These are phyloP conservation scores for Macrophomina phaseolina DNA, from an alignment of 2,329 filamentous ascomycete species.

Conservation along the genomic window DNA sequence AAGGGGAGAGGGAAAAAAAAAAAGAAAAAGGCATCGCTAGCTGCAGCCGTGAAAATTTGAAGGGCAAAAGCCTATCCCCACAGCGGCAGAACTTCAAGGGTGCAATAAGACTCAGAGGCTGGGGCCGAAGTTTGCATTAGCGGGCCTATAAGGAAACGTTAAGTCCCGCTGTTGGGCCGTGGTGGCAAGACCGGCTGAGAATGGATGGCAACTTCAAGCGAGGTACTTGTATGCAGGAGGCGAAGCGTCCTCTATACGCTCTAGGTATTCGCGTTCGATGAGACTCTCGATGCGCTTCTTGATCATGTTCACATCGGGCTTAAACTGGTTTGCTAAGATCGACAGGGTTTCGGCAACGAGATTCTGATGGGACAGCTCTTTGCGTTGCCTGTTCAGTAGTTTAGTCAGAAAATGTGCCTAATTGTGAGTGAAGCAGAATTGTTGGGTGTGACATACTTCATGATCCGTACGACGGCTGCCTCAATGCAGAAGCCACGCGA, in stretches of 20 bases:
- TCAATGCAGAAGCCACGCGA: constrained; percentile 74
- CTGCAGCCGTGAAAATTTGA: constrained; percentile 4
- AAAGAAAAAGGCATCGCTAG: not conserved
- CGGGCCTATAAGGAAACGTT: not conserved
- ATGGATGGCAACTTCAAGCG: constrained; percentile 55
- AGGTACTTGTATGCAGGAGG: constrained; percentile 73
- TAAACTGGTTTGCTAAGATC: constrained; percentile 73
- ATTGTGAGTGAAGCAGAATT: too few relatives aligned
- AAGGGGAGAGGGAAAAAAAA: too few relatives aligned
- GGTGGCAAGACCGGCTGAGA: not conserved
- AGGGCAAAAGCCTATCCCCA: not conserved
- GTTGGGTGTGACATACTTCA: constrained; percentile 70
- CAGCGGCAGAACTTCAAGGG: not conserved
- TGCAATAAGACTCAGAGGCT: not conserved
- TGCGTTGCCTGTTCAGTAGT: constrained; percentile 65
- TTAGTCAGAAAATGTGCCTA: too few relatives aligned
- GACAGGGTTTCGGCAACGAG: constrained; percentile 74
- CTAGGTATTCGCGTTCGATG: constrained; percentile 78
- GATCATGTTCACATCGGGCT: constrained; percentile 76
- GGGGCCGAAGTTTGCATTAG: not conserved
- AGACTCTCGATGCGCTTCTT: constrained; percentile 82
- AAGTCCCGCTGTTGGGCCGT: not conserved
- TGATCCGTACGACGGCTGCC: constrained; percentile 78
- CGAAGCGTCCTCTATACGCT: constrained; percentile 70
- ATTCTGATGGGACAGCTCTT: constrained; percentile 71